Base-by-base conservation (phyloP, 1,284 basidiomycete genomes). In the Rhodotorula mucilaginosa region DNA sequence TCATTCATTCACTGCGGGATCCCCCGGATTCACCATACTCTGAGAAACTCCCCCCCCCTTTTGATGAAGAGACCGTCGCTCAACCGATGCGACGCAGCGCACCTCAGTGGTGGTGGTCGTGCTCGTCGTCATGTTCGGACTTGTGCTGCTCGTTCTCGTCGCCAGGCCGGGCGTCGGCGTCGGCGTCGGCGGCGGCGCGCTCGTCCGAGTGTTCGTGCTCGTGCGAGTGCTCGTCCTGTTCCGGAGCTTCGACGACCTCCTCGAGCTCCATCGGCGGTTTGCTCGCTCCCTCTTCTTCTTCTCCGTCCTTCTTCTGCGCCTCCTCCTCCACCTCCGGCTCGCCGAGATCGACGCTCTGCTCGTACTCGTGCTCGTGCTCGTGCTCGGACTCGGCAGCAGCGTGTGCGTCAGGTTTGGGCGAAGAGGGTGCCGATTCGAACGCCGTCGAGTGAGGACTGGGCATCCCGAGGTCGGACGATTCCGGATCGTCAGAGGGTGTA, bases 231-330 rank as follows among this genome's bases (percentile, higher is more conserved):
- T 29, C 49, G 15, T 58, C 61, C 13, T 4, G 54, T 2, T 26
- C 34, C 10, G 54, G 54, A 34, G 58, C 64, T 47, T 69, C 68
- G 23, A 65, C 68, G 10, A 62, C 64, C 47, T 69, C 68, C 47
- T 69, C 68, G 34, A 69, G 60, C n/a, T 62, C 68, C 60, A 69
- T 61, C 31, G 68, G 68, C 49, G 68, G 68, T 12, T 64, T 64
- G 44, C 54, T 65, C 61, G n/a, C 39, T 10, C 26, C 58, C 12
- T 39, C 62, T 8, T 29, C 62, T 5, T 44, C 49, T 4, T 46
- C 54, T 23, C 44, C 39, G n/a, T 61, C 61, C 29, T 15, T 16
- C n/a, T 31, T 46, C 61, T 12, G 12, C n/a, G 19, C 46, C 15
- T 16, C 46, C 21, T 44, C 61, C 23, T 29, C 48, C 48, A 1